Conservation (phyloP, 23 red algal species). For the Gracilariopsis chorda region DNA sequence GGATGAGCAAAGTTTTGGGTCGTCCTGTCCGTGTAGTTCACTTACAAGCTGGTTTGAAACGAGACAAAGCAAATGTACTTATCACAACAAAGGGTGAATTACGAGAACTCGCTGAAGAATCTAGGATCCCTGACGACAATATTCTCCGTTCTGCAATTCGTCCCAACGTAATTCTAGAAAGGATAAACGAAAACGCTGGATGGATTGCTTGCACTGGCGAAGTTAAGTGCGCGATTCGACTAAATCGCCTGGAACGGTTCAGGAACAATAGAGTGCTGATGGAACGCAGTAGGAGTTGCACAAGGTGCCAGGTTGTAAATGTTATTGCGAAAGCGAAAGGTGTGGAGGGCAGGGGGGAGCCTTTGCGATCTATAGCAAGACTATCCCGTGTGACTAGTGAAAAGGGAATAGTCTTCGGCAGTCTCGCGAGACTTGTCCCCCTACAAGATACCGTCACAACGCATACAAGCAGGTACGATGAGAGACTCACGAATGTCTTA, state of each 20-base stretch:
- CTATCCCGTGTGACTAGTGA: neutral
- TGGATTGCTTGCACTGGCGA: no score
- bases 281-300: conserved; percentile 11
- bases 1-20: neutral
- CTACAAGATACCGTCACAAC: no score
- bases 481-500: no score
- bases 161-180: conserved; percentile 14
- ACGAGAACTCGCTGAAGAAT: neutral
- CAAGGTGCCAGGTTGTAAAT: conserved; percentile 33
- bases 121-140: neutral
- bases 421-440: neutral
- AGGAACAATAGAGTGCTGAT: neutral
- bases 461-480: no score
- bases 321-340: conserved; percentile 9
- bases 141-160: conserved; percentile 4
- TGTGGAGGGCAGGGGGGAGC: neutral
- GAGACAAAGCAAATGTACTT: conserved; percentile 21
- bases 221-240: neutral
- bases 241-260: conserved; percentile 13
- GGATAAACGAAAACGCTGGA: neutral
- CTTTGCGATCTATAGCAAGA: conserved; percentile 19
- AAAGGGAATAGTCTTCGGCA: conserved; percentile 29
- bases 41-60: neutral
- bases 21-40: neutral
- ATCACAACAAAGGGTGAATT: conserved; percentile 1